Evolutionary conservation across 768 basidiomycete species (phyloP).

Genomic region (Boletus reticuloceps): DNA sequence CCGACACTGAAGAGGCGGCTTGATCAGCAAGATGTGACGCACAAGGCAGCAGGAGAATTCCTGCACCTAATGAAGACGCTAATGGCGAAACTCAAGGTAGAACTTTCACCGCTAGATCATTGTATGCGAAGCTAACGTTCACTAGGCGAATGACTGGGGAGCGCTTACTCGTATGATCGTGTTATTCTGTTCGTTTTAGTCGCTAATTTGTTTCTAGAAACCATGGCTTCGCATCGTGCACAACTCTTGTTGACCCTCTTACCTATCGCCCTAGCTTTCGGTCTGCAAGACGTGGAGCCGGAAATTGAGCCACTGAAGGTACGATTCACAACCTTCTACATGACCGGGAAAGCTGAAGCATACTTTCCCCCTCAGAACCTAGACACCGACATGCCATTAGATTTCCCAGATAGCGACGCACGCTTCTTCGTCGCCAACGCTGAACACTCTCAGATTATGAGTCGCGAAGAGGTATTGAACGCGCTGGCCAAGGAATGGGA

Average conservation of each 20-base stretch:
- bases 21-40: conserved; percentile 47
- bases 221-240: conserved; percentile 44
- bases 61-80: conserved; percentile 55
- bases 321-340: background rate
- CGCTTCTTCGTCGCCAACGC: conserved; percentile 33
- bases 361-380: conserved; percentile 40
- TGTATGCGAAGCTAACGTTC: background rate
- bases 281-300: conserved; percentile 45
- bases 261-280: conserved; percentile 46
- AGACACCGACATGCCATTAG: conserved; percentile 47
- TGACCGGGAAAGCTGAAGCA: background rate
- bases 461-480: conserved; percentile 10
- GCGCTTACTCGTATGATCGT: conserved; percentile 49
- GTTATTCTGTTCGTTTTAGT: background rate
- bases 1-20: conserved; percentile 43
- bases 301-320: conserved; percentile 52
- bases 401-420: conserved; percentile 33
- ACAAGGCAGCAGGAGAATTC: conserved; percentile 51
- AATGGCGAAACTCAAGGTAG: conserved; percentile 65
- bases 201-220: conserved; percentile 32
- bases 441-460: conserved; percentile 12
- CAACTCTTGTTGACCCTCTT: conserved; percentile 41
- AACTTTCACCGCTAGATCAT: background rate
- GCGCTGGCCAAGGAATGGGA: conserved; percentile 32
- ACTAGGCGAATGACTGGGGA: conserved; percentile 61